Base-by-base conservation (phyloP, 805 yeast species). In the Pichia cabralensis region DNA sequence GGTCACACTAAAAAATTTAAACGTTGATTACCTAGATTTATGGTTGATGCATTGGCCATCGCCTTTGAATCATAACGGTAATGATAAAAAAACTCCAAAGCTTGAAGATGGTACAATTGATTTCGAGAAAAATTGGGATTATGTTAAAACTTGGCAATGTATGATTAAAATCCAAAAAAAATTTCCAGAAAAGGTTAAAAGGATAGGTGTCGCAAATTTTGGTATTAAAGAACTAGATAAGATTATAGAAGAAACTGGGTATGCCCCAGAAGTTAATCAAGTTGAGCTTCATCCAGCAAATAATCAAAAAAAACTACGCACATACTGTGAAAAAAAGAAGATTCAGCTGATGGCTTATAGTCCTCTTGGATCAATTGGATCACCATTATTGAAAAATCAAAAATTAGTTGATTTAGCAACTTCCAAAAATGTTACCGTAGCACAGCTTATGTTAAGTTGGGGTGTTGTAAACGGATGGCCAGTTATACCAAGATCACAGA, bases 81-180 rank as follows among this genome's bases (percentile, higher is more conserved):
- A 68, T 14, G 70, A 61, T 32, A 58, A 69, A 4, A 76, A 71
- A 64, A 52, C 55, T 30, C 76, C 74, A 6, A 56, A 73, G 45
- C 71, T 75, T 51, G 71, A 71, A 34, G 67, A 66, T 6, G 74
- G 68, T 8, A 21, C 61, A 11, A 26, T 39, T 18, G 47, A 43
- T 29, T 44, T 34, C 22, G 49, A 40, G 20, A 35, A 39, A 15
- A 33, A 46, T 23, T 47, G 48, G 47, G 88, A 83, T 48, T 92
- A 46, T 38, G 56, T 86, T 11, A 71, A 76, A 26, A 86, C 88
- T 11, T 70, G 69, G 44, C 72, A 75, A 49, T 74, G 74, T 39
- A 62, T 79, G 39, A 84, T 80, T 36, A 86, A 82, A 53, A 80
- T 79, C 28, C 84, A 73, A 54, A 62, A 52, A 26, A 62, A 65